phyloP scores from a whole-genome alignment of 768 basidiomycete genomes.

The Lactarius trivialis region DNA sequence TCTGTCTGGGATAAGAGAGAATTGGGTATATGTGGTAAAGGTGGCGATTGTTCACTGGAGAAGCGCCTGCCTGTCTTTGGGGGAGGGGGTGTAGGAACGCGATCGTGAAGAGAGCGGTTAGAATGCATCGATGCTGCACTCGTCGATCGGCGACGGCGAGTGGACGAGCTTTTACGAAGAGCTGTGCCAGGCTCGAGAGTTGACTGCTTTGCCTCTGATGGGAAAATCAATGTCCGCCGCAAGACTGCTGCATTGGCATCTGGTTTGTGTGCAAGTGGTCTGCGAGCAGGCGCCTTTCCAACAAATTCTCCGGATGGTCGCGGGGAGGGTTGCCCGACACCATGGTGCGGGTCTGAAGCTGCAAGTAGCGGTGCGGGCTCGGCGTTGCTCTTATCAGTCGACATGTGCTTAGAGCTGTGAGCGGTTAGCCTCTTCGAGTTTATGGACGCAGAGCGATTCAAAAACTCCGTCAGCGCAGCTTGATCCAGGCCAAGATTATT shows the following conservation, averaged over 20 bases:
- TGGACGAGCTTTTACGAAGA: conserved; percentile 31
- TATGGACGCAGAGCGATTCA: conserved; percentile 64
- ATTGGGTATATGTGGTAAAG: conserved; percentile 57
- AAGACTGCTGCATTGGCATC: conserved; percentile 40
- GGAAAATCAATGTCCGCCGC: conserved; percentile 73
- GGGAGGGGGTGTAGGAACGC: conserved; percentile 82
- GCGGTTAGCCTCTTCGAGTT: conserved; percentile 42
- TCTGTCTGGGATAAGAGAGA: conserved; percentile 40
- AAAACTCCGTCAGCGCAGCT: conserved; percentile 58
- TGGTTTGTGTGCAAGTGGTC: conserved; percentile 9
- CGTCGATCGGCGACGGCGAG: conserved; percentile 50
- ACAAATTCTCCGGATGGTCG: conserved; percentile 11
- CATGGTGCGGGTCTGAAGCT: conserved; percentile 26
- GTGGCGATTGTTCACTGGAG: conserved; percentile 60
- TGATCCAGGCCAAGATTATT: conserved; percentile 70
- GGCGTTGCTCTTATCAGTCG: conserved; percentile 24
- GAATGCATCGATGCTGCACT: conserved; percentile 55
- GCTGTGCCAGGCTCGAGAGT: conserved; percentile 42
- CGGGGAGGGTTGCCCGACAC: conserved; percentile 4
- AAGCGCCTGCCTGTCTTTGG: conserved; percentile 55
- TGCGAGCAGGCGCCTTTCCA: conserved; percentile 12
- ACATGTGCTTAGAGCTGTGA: conserved; percentile 41
- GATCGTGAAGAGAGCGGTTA: conserved; percentile 70
- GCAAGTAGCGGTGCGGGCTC: conserved; percentile 19
- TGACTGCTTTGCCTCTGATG: conserved; percentile 57